Base-by-base conservation (phyloP, 2,329 filamentous ascomycete species). In the Paraphoma chrysanthemicola region DNA sequence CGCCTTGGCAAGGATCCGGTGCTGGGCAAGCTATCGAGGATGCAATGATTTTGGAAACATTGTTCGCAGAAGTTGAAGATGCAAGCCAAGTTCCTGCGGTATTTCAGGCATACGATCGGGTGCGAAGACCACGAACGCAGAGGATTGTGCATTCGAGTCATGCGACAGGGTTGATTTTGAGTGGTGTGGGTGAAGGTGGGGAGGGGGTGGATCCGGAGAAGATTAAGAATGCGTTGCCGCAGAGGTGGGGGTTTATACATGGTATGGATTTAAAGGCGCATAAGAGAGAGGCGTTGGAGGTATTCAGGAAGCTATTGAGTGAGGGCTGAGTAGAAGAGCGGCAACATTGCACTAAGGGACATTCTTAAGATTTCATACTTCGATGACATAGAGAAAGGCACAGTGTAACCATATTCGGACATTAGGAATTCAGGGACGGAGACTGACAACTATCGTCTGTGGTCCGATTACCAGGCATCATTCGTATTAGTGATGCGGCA, bases 21-120 rank as follows among this genome's bases (percentile, higher is more conserved):
- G 83, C 83, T 2, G 80, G 81, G 0, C 78, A 80, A 51, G 82
- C 82, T 8, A 77, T 85, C 56, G 83, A 85, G 67, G 83, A 85
- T 55, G 80, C 77, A 1, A 69, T 82, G n/a, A 66, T 78, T 4
- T 70, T 83, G 29, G 69, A 70, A 5, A 62, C 62, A 3, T 58
- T 80, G 7, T 56, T 82, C 44, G 33, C 23, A 4, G 30, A 47
- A 16, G 39, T 53, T 23, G 38, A 31, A 41, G 16, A 30, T 4
- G 17, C 43, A 17, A 43, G 29, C 3, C 36, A 56, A 6, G 53
- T 56, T 11, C 59, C 57, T 43, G 54, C 48, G 11, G 76, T 73
- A 0, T 75, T 79, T 50, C 44, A 61, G 39, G 70, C 66, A 1
- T 79, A 72, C 53, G 76, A 79, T 59, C 18, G 23, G 6, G 53